Conservation (phyloP, 495 filamentous ascomycete species). For the Penicillium subrubescens region DNA sequence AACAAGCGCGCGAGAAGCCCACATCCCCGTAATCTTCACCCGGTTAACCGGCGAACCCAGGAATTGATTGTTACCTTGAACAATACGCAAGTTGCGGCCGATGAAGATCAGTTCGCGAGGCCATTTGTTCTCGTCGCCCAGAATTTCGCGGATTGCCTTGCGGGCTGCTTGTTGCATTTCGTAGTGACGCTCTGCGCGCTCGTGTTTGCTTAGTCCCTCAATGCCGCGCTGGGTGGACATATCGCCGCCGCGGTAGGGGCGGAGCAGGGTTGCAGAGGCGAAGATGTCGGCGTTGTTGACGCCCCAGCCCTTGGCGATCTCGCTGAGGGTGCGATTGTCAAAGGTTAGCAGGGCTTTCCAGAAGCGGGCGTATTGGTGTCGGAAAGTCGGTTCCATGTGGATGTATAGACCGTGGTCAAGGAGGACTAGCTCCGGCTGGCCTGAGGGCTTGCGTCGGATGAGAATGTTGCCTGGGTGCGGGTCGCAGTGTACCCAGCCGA, state of each 20-base stretch:
- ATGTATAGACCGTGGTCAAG: constrained; percentile 98
- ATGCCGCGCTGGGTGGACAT: constrained; percentile 62
- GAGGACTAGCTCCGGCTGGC: constrained; percentile 84
- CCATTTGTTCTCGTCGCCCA: constrained; percentile 90
- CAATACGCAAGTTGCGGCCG: constrained; percentile 91
- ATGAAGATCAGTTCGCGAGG: constrained; percentile 94
- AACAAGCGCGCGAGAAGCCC: constrained; percentile 79
- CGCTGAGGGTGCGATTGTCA: constrained; percentile 76
- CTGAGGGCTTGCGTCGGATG: constrained; percentile 78
- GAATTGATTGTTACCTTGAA: constrained; percentile 79
- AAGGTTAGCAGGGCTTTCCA: constrained; percentile 94
- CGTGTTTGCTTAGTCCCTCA: constrained; percentile 58
- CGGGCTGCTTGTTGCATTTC: constrained; percentile 85
- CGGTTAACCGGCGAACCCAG: constrained; percentile 92
- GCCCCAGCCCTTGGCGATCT: constrained; percentile 77
- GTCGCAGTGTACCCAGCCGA: constrained; percentile 92
- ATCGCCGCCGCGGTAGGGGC: constrained; percentile 86
- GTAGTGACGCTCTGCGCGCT: constrained; percentile 63
- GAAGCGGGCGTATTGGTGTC: constrained; percentile 86
- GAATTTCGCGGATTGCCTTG: constrained; percentile 78
- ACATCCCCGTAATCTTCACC: constrained; percentile 89
- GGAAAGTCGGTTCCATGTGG: constrained; percentile 79
- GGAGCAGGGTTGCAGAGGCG: constrained; percentile 84
- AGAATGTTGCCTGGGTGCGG: constrained; percentile 98
- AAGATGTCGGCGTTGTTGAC: constrained; percentile 88